Percentiles rank a stretch among this genome's conserved stretches.
Conservation (phyloP, 164 flowering plant genomes). For the grape (Vitis vinifera) region DNA sequence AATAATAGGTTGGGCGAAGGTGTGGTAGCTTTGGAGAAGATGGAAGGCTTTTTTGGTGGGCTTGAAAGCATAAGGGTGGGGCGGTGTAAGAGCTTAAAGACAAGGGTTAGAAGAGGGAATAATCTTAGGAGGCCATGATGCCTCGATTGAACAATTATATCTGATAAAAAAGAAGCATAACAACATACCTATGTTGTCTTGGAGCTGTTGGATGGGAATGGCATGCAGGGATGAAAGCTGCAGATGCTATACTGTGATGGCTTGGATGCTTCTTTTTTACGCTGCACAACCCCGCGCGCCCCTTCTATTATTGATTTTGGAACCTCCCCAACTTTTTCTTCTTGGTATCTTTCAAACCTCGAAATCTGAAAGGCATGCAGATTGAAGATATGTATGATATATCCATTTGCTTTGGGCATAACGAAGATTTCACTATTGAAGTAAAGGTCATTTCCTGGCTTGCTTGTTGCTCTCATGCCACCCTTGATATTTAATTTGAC, state of each 20-base stretch:
- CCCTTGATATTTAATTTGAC: too few species aligned
- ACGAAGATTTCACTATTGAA: too few species aligned
- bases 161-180: conserved; percentile 18
- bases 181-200: conserved; percentile 48
- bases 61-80: conserved; percentile 12
- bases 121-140: conserved; percentile 36
- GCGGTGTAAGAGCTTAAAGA: conserved; percentile 24
- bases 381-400: background rate
- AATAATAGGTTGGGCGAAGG: conserved; percentile 40
- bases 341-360: background rate
- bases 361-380: background rate
- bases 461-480: too few species aligned
- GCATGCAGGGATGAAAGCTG: conserved; percentile 56
- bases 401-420: too few species aligned
- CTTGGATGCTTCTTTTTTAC: conserved; percentile 26
- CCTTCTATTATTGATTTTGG: conserved; percentile 5
- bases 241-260: conserved; percentile 27
- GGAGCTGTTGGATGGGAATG: conserved; percentile 49
- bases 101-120: conserved; percentile 33
- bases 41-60: conserved; percentile 21
- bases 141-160: conserved; percentile 25
- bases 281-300: background rate
- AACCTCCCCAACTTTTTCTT: background rate
- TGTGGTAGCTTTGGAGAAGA: conserved; percentile 50
- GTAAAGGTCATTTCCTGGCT: too few species aligned